Evolutionary conservation across 371 early-diverging fungal genomes (phyloP).

Genomic region (Zychaea mexicana): DNA sequence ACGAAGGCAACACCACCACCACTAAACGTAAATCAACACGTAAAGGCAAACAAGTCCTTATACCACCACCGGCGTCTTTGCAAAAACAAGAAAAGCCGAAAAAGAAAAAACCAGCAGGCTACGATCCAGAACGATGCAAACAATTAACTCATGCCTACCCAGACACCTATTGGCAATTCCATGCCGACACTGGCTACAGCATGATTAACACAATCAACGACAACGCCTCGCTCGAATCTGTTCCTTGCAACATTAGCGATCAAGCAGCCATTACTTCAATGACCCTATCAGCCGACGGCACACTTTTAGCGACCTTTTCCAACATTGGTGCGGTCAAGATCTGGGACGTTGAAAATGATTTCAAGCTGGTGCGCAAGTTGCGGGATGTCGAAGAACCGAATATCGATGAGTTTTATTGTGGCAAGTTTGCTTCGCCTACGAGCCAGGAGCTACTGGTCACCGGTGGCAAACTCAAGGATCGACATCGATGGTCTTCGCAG

Average conservation of each 20-base stretch:
- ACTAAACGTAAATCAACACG: not conserved
- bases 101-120: slow-evolving; percentile 12
- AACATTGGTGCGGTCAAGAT: slow-evolving; percentile 74
- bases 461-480: slow-evolving; percentile 54
- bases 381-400: slow-evolving; percentile 78
- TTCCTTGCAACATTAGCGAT: slow-evolving; percentile 52
- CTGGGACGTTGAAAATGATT: slow-evolving; percentile 77
- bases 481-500: too few species aligned
- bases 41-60: not conserved
- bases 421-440: slow-evolving; percentile 60
- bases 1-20: not conserved
- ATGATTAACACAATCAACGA: slow-evolving; percentile 58
- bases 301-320: slow-evolving; percentile 83
- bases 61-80: slow-evolving; percentile 4
- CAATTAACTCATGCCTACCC: slow-evolving; percentile 40
- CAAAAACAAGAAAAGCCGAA: not conserved
- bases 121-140: slow-evolving; percentile 46
- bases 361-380: slow-evolving; percentile 65
- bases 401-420: slow-evolving; percentile 91
- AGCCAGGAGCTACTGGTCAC: slow-evolving; percentile 25
- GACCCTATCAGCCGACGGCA: slow-evolving; percentile 78
- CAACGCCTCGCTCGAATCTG: slow-evolving; percentile 59
- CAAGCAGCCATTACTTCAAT: slow-evolving; percentile 74
- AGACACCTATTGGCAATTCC: slow-evolving; percentile 24
- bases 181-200: slow-evolving; percentile 17